phyloP scores from a whole-genome alignment of 176 grass and related monocot genomes.

The Carex myosuroides region DNA sequence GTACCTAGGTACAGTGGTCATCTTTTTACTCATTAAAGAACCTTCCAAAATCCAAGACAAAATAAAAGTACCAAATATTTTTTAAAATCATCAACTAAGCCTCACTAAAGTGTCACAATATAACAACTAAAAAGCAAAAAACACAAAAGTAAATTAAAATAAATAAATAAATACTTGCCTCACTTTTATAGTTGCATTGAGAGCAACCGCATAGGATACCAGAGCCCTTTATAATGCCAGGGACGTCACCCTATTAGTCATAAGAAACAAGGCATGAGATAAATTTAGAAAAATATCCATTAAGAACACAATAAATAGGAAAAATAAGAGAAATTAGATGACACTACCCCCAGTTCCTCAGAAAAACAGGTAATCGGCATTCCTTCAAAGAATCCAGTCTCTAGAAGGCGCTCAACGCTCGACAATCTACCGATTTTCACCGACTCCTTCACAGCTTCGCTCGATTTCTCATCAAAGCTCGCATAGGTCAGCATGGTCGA shows the following conservation, averaged over 20 bases:
- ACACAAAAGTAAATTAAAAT: not conserved
- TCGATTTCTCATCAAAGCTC: not conserved
- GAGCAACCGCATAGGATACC: conserved; percentile 42
- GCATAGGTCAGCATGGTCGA: not conserved
- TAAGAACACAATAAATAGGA: not conserved
- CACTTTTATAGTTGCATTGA: conserved; percentile 30
- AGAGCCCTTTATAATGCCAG: conserved; percentile 34
- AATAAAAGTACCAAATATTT: not conserved
- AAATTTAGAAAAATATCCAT: not conserved
- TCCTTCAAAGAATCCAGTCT: not conserved
- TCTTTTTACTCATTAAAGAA: not conserved
- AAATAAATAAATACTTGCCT: conserved; percentile 13
- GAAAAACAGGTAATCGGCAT: not conserved
- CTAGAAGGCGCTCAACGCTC: not conserved
- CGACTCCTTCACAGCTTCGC: not conserved
- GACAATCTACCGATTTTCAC: not conserved
- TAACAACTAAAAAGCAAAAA: not conserved
- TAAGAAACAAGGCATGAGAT: not conserved
- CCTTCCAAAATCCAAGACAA: not conserved
- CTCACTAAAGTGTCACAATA: not conserved
- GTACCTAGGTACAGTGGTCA: not conserved
- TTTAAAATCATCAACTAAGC: not conserved
- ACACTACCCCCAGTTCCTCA: not conserved
- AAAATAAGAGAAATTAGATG: not conserved
- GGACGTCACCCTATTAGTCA: conserved; percentile 24